Conservation (phyloP, 73 alveolate species). For the Breviolum minutum region DNA sequence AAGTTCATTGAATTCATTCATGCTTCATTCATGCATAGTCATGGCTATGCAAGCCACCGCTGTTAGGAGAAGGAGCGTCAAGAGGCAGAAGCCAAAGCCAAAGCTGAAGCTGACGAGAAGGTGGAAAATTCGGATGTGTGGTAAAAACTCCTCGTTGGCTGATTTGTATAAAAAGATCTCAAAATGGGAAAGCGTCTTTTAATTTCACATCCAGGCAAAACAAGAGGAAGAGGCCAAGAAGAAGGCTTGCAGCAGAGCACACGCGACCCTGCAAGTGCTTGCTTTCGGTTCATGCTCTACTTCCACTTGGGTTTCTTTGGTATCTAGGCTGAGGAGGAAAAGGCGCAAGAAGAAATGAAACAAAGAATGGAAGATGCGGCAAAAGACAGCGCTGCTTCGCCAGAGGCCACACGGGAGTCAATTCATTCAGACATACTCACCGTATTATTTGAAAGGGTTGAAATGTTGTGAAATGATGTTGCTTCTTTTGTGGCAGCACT, state of each 20-base stretch:
- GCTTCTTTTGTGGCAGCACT: too few relatives aligned
- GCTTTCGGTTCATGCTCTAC: too few relatives aligned
- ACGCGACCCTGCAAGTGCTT: background rate
- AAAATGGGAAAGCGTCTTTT: too few relatives aligned
- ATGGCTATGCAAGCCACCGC: too few relatives aligned
- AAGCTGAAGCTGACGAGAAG: constrained; percentile 78
- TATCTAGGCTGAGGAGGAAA: constrained; percentile 9
- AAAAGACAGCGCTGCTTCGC: background rate
- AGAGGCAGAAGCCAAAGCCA: constrained; percentile 64
- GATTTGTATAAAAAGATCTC: too few relatives aligned
- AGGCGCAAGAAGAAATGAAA: constrained; percentile 34
- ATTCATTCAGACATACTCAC: too few relatives aligned
- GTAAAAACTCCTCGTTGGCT: background rate
- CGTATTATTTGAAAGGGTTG: too few relatives aligned
- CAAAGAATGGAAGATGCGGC: constrained; percentile 18
- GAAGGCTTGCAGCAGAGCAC: background rate
- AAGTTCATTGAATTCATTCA: background rate
- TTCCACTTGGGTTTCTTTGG: too few relatives aligned
- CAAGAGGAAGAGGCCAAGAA: constrained; percentile 48
- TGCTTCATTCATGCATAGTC: too few relatives aligned
- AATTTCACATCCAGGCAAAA: constrained; percentile 12
- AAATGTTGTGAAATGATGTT: too few relatives aligned
- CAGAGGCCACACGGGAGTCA: background rate
- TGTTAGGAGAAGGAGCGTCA: constrained; percentile 46
- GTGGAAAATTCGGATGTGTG: background rate